Base-by-base conservation (phyloP, 2,329 filamentous ascomycete species). In the Calonectria naviculata region DNA sequence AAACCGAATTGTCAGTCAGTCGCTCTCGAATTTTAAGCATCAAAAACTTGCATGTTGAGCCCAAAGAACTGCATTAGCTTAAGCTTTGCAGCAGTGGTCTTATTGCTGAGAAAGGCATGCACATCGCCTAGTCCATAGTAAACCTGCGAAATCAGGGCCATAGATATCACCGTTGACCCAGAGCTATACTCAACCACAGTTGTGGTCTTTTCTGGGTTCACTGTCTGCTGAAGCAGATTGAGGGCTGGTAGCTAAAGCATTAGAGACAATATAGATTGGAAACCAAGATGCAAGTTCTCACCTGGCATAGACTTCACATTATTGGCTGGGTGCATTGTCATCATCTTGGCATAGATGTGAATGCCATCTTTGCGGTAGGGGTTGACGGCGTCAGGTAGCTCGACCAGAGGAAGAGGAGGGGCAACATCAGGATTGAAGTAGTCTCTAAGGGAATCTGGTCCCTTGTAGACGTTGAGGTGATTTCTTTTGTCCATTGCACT, bases 231-330 rank as follows among this genome's bases (percentile, higher is more conserved):
- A 31, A 52, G 47, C 7, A 52, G 28, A 31, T 52, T 52, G 4
- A 52, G 47, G 28, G 47, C 47, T 52, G 47, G 4, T 8, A 31
- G 8, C 8, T n/a, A 13, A 9, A n/a, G 46, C 28, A 17, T 52
- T 31, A 52, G 47, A 31, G 19, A 52, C 5, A 34, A 31, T 4
- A 52, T 1, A 52, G 2, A 52, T 52, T 31, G 17, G 6, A 31
- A 13, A 31, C 63, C 3, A 77, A 64, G 19, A 68, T 69, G 15
- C 71, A 90, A 85, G 65, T 89, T 89, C 72, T 89, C 76, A 87
- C 87, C 88, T 75, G 90, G 90, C 80, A 93, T 86, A 2, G 88
- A 86, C 77, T 92, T 92, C 74, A 92, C 90, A 61, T 92, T 92
- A 71, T 92, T 89, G 3, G 90, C 89, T 1, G 91, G 90, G 74